Evolutionary conservation across 208 protist species (phyloP).

Genomic region (Baffinella frigidus): DNA sequence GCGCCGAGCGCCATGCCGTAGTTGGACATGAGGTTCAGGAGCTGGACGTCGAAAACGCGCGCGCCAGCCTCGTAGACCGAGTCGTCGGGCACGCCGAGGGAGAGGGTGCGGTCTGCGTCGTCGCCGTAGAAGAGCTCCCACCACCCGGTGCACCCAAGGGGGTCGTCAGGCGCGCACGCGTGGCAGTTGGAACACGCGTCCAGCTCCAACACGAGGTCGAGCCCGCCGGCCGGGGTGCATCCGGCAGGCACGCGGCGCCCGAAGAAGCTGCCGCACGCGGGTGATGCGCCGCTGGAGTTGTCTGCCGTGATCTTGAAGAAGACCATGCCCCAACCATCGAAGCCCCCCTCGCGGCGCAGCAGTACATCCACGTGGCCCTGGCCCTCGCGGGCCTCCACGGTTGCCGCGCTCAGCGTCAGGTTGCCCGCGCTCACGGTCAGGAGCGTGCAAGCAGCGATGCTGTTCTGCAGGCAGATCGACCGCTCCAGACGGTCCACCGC

Average conservation of each 20-base stretch:
- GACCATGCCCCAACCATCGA: conserved; percentile 27
- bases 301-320: background rate
- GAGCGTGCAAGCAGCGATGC: background rate
- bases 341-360: background rate
- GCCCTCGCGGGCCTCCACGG: background rate
- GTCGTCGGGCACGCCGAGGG: background rate
- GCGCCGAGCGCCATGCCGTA: background rate
- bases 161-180: background rate
- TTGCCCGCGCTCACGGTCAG: background rate
- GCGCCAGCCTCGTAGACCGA: background rate
- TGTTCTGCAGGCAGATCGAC: background rate
- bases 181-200: background rate
- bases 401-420: background rate
- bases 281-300: background rate
- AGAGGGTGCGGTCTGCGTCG: background rate
- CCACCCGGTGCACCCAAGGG: background rate
- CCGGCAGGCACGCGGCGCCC: background rate
- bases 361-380: background rate
- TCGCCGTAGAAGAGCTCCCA: background rate
- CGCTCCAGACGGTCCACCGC: background rate
- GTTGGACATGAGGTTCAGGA: background rate
- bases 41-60: background rate
- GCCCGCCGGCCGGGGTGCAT: background rate
- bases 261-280: background rate
- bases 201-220: background rate